phyloP scores from a whole-genome alignment of 2,329 filamentous ascomycete species.

The Chrysoporthe austroafricana region DNA sequence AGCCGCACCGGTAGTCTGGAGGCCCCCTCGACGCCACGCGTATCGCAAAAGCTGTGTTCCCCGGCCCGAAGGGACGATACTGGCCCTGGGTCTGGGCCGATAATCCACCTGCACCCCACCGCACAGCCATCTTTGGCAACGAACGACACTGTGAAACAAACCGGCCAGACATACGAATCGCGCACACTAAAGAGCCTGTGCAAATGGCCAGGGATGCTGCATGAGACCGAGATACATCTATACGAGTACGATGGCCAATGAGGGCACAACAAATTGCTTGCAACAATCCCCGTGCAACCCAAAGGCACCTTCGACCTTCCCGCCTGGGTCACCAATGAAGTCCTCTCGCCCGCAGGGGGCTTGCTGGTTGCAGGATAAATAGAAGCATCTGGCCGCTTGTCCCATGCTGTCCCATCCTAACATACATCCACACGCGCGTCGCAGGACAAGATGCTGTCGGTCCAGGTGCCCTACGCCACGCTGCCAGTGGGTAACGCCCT shows the following conservation, averaged over 20 bases:
- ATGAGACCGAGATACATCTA: neutral
- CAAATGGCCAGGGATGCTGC: neutral
- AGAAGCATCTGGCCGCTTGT: neutral
- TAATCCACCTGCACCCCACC: neutral
- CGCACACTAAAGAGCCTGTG: neutral
- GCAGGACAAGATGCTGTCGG: neutral
- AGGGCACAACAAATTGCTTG: neutral
- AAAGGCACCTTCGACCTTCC: neutral
- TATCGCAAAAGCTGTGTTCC: too few relatives aligned
- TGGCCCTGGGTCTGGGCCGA: too few relatives aligned
- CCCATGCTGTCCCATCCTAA: neutral
- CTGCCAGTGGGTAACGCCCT: neutral
- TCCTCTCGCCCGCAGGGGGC: neutral
- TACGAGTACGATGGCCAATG: slow-evolving; percentile 5
- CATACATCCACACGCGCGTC: neutral
- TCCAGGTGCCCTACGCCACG: neutral
- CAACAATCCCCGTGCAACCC: neutral
- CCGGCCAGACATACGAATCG: neutral
- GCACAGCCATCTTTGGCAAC: neutral
- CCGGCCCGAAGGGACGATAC: too few relatives aligned
- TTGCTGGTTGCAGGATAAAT: neutral
- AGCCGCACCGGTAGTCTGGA: too few relatives aligned
- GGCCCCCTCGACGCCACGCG: too few relatives aligned
- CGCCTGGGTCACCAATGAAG: neutral
- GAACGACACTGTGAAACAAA: neutral